phyloP scores from a whole-genome alignment of 2,329 filamentous ascomycete species.

The Phoma herbarum region DNA sequence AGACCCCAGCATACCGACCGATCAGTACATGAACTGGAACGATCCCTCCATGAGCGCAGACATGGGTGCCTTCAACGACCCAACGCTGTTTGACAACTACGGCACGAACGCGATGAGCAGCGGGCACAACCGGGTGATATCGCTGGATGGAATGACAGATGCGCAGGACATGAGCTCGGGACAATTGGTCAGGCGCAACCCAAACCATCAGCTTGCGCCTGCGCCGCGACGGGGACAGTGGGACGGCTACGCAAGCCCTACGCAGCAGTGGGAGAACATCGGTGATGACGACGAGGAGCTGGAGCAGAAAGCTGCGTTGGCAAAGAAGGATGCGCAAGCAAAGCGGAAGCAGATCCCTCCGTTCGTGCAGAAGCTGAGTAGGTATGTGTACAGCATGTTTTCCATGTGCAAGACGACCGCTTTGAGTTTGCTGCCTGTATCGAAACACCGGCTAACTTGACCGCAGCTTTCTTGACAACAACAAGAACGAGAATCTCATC shows the following conservation, averaged over 20 bases:
- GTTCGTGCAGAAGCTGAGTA: slow-evolving; percentile 97
- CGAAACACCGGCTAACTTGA: slow-evolving; percentile 25
- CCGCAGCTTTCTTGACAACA: slow-evolving; percentile 86
- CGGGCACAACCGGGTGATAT: slow-evolving; percentile 44
- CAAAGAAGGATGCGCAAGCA: slow-evolving; percentile 85
- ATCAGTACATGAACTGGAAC: slow-evolving; percentile 50
- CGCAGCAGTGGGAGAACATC: slow-evolving; percentile 64
- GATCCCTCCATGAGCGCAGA: slow-evolving; percentile 37
- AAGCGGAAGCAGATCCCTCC: slow-evolving; percentile 97
- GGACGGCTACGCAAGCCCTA: slow-evolving; percentile 51
- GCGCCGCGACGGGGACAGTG: slow-evolving; percentile 50
- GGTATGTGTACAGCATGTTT: slow-evolving; percentile 64
- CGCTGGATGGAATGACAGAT: slow-evolving; percentile 44
- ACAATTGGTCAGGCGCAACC: slow-evolving; percentile 57
- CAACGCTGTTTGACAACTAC: slow-evolving; percentile 48
- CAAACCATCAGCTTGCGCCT: slow-evolving; percentile 57
- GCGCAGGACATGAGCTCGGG: slow-evolving; percentile 43
- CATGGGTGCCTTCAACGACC: slow-evolving; percentile 48
- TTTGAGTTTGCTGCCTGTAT: not conserved
- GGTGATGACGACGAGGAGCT: slow-evolving; percentile 77
- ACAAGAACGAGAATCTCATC: slow-evolving; percentile 92
- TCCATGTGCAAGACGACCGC: slow-evolving; percentile 7
- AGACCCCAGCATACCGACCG: slow-evolving; percentile 50
- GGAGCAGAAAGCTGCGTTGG: slow-evolving; percentile 79
- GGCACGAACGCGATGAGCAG: slow-evolving; percentile 24